Base-by-base conservation (phyloP, 805 yeast genomes). In the Candida palmyrensis region DNA sequence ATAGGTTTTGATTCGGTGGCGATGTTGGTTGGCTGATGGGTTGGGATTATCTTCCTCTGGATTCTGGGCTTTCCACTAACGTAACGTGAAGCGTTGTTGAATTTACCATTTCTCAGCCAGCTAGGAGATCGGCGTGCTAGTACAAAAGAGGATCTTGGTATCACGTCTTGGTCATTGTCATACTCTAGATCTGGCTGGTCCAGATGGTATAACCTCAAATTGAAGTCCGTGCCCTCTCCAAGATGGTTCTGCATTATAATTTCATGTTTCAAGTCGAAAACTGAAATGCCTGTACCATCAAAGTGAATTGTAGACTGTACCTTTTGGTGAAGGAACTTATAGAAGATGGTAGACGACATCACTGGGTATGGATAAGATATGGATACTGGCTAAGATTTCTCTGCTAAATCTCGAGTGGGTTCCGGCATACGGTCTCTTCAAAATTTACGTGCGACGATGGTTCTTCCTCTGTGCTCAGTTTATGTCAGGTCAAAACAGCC, bases 241-340 rank as follows among this genome's bases (percentile, higher is more conserved):
- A 92, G 66, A 46, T 78, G 83, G 57, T 89, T 90, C 25, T 79
- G 85, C 13, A 71, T 57, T 27, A 92, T 82, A 32, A 92, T 87
- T 46, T 92, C 97, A 40, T 90, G 79, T 59, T 92, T 92, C 39
- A 92, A 64, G 51, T 92, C 99, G 60, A 90, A 92, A 1, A 89
- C 95, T 2, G 95, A 86, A 26, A 92, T 77, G 18, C 97, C 97
- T 0, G 98, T 90, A 14, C 98, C 99, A 55, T 92, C 98, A 52
- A 92, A 92, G 29, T 80, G 72, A 18, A 92, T 76, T 27, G 94
- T 73, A 1, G 84, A 77, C 18, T 84, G 80, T 26, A 75, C 79
- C 49, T 79, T 81, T 55, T 89, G 96, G 11, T 95, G 90, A 39
- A 77, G 64, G 58, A 92, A 90, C 52, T 78, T 72, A 54, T 90